Evolutionary conservation across 441 rosid species (phyloP).

Genomic region (Metrosideros polymorpha): DNA sequence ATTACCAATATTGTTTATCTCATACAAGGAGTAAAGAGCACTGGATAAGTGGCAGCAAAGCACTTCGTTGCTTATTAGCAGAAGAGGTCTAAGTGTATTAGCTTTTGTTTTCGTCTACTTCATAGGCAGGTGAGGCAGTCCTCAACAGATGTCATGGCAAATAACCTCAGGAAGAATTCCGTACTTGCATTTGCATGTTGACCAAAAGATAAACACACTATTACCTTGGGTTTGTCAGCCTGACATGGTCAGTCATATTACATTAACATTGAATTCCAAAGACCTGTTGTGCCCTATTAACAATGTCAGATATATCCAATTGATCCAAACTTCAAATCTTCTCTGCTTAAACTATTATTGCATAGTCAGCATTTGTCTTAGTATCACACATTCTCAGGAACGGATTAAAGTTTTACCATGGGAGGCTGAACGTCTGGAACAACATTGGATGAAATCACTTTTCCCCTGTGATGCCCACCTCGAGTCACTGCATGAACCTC

Average conservation of each 20-base stretch:
- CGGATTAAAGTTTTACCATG: slow-evolving; percentile 18
- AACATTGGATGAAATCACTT: slow-evolving; percentile 28
- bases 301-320: neutral
- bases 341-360: neutral
- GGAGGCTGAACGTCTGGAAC: slow-evolving; percentile 46
- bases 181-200: neutral
- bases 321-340: neutral
- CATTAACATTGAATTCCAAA: neutral
- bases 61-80: neutral
- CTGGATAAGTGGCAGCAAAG: neutral
- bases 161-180: neutral
- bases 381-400: neutral
- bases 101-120: neutral
- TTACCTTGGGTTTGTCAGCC: neutral
- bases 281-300: neutral
- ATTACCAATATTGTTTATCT: neutral
- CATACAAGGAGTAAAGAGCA: neutral
- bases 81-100: neutral
- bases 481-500: slow-evolving; percentile 40
- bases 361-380: neutral
- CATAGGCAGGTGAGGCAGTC: neutral
- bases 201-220: neutral
- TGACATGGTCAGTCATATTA: neutral
- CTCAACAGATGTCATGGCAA: neutral
- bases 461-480: slow-evolving; percentile 44